A percentile compares a stretch with the other conserved stretches of the same genome.
Evolutionary conservation across 805 yeast species (phyloP).

Genomic region (Sporopachydermia lactativora): DNA sequence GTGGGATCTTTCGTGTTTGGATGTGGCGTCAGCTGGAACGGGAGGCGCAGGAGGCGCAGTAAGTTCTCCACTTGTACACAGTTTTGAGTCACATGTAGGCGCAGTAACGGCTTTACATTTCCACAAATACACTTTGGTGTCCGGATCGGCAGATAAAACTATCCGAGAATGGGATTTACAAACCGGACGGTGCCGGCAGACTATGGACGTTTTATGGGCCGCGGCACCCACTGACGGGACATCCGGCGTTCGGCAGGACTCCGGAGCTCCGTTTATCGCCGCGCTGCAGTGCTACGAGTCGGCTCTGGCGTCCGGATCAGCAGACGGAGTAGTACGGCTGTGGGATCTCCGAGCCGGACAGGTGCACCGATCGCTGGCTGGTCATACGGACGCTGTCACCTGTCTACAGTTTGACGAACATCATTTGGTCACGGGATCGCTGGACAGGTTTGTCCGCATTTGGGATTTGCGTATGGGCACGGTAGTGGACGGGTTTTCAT

Average conservation of each 20-base stretch:
- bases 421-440: slow-evolving; percentile 47
- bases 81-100: slow-evolving; percentile 52
- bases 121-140: slow-evolving; percentile 37
- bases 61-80: slow-evolving; percentile 22
- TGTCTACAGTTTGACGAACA: slow-evolving; percentile 55
- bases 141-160: slow-evolving; percentile 61
- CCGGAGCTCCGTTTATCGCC: slow-evolving; percentile 34
- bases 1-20: slow-evolving; percentile 35
- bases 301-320: slow-evolving; percentile 67
- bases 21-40: slow-evolving; percentile 3
- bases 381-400: slow-evolving; percentile 60
- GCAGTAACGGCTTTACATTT: slow-evolving; percentile 50
- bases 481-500: slow-evolving; percentile 45
- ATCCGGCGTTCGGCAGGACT: slow-evolving; percentile 3
- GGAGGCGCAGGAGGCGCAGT: not conserved
- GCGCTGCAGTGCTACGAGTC: slow-evolving; percentile 62
- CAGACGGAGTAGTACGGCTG: slow-evolving; percentile 58
- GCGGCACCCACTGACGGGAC: slow-evolving; percentile 18
- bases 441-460: slow-evolving; percentile 46
- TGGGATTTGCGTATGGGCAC: slow-evolving; percentile 68
- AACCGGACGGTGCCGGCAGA: slow-evolving; percentile 53
- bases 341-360: slow-evolving; percentile 70
- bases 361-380: slow-evolving; percentile 43
- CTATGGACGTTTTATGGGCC: slow-evolving; percentile 57
- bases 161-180: slow-evolving; percentile 63